These are phyloP conservation scores for Baudoinia panamericana DNA, from an alignment of 495 filamentous ascomycete species.

Conservation along the genomic window DNA sequence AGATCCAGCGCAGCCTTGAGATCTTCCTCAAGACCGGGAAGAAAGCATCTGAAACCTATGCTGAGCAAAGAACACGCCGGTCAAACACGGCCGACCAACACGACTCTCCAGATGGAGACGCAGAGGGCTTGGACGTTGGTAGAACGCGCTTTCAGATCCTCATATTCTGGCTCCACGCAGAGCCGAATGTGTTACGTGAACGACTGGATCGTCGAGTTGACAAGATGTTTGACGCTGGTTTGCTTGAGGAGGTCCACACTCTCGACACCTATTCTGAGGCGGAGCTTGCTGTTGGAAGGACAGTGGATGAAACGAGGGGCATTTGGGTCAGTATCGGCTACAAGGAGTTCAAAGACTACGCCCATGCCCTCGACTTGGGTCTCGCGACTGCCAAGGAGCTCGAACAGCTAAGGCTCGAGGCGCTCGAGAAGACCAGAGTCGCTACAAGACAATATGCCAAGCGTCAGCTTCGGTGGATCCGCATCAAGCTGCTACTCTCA, in stretches of 20 bases:
- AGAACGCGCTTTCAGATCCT: slow-evolving; percentile 45
- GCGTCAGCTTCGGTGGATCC: slow-evolving; percentile 74
- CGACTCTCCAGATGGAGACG: no score
- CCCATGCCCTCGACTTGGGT: slow-evolving; percentile 37
- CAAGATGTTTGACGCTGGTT: slow-evolving; percentile 64
- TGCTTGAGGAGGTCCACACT: slow-evolving; percentile 52
- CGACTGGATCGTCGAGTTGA: slow-evolving; percentile 68
- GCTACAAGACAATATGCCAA: slow-evolving; percentile 81
- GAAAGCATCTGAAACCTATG: slow-evolving; percentile 77
- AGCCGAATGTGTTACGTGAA: slow-evolving; percentile 47
- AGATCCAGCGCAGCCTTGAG: slow-evolving; percentile 79
- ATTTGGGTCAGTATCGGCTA: slow-evolving; percentile 96
- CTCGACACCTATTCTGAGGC: slow-evolving; percentile 44
- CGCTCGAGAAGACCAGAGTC: slow-evolving; percentile 50
- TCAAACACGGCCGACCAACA: no score
- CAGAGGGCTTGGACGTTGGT: no score
- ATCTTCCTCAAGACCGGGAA: slow-evolving; percentile 72
- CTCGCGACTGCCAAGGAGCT: slow-evolving; percentile 31
- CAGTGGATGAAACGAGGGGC: slow-evolving; percentile 58
- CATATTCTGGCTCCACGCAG: slow-evolving; percentile 78
- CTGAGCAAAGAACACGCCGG: slow-evolving; percentile 50
- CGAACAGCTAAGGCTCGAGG: slow-evolving; percentile 31
- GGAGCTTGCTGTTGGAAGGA: slow-evolving; percentile 36
- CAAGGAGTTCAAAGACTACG: slow-evolving; percentile 69
- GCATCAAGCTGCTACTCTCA: slow-evolving; percentile 59